Conservation (phyloP, 345 rosid species). For the Fremontodendron californicum region DNA sequence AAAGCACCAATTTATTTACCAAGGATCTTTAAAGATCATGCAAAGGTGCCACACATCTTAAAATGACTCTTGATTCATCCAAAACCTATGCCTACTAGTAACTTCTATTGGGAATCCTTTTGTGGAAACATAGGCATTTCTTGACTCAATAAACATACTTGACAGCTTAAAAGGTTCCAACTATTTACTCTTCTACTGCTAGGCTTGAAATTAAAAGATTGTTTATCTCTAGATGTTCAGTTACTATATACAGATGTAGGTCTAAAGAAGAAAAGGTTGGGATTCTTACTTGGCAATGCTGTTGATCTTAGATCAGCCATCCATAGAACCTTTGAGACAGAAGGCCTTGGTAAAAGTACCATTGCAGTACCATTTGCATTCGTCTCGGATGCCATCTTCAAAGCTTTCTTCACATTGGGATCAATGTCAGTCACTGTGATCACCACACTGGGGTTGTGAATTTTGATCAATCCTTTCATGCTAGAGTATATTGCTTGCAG, state of each 20-base stretch:
- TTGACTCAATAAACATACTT: neutral
- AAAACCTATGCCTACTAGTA: no score
- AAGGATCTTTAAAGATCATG: no score
- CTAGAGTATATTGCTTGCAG: slow-evolving; percentile 80
- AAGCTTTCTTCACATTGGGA: slow-evolving; percentile 71
- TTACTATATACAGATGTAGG: neutral
- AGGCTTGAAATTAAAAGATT: no score
- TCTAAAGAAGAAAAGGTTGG: slow-evolving; percentile 2
- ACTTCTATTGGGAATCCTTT: no score
- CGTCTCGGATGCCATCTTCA: slow-evolving; percentile 18
- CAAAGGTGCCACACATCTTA: no score
- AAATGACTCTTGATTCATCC: no score
- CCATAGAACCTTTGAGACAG: slow-evolving; percentile 85
- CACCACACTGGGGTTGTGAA: slow-evolving; percentile 86
- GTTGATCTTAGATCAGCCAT: slow-evolving; percentile 96
- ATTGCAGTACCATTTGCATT: slow-evolving; percentile 46
- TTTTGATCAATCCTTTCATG: slow-evolving; percentile 84
- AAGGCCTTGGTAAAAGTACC: slow-evolving; percentile 67
- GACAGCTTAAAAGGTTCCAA: neutral
- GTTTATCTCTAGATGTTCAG: no score
- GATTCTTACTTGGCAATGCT: slow-evolving; percentile 81
- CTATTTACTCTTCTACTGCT: no score
- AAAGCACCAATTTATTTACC: neutral
- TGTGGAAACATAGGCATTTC: no score
- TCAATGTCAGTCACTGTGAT: slow-evolving; percentile 70